Evolutionary conservation across 2,329 filamentous ascomycete species (phyloP).

Genomic region (Penicillium brevicompactum): DNA sequence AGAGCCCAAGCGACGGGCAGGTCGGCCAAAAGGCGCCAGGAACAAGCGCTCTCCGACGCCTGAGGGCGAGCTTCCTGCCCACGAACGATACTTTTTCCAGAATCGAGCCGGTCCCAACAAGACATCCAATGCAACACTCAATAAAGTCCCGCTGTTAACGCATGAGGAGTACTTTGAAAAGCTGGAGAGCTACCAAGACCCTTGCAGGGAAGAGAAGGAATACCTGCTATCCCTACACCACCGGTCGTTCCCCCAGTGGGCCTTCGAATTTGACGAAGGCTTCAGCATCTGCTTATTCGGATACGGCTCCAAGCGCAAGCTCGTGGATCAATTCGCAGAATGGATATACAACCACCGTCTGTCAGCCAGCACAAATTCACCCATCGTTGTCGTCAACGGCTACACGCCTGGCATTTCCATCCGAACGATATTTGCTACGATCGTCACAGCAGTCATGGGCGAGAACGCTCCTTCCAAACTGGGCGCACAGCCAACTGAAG

Average conservation of each 20-base stretch:
- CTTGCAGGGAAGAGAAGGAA: conserved; percentile 69
- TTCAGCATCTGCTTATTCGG: conserved; percentile 93
- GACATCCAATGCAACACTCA: conserved; percentile 83
- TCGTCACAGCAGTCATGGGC: conserved; percentile 64
- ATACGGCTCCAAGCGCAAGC: conserved; percentile 81
- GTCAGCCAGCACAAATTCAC: conserved; percentile 42
- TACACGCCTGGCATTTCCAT: conserved; percentile 58
- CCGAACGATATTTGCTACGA: conserved; percentile 54
- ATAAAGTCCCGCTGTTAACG: conserved; percentile 73
- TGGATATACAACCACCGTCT: conserved; percentile 59
- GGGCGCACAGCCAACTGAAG: conserved; percentile 66
- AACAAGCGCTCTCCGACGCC: conserved; percentile 74
- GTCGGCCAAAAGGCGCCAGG: conserved; percentile 57
- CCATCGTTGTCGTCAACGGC: conserved; percentile 84
- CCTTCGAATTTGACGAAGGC: conserved; percentile 81
- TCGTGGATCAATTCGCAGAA: conserved; percentile 75
- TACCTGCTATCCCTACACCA: conserved; percentile 75
- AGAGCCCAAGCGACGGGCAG: conserved; percentile 56
- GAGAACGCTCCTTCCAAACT: conserved; percentile 50
- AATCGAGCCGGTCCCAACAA: conserved; percentile 79
- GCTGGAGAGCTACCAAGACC: conserved; percentile 65
- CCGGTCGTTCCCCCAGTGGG: conserved; percentile 86
- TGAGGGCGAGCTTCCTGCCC: conserved; percentile 77
- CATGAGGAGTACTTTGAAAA: conserved; percentile 89
- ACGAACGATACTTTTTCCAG: conserved; percentile 92